Base-by-base conservation (phyloP, 2,329 filamentous ascomycete genomes). In the Sclerotiophoma versabilis region DNA sequence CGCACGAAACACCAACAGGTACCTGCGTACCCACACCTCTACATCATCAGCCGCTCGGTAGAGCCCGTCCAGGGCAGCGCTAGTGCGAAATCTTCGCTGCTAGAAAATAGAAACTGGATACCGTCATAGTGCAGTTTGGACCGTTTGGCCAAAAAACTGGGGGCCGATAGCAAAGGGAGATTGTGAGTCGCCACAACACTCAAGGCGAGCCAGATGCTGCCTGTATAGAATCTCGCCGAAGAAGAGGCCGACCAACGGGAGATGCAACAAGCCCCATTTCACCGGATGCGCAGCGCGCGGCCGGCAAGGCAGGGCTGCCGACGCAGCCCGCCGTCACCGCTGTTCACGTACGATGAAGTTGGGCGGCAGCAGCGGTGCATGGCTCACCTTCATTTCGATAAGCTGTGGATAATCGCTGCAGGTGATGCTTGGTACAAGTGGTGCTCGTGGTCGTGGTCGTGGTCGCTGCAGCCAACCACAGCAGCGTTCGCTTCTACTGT, bases 31-130 rank as follows among this genome's bases (percentile, higher is more conserved):
- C 65, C 65, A 68, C 65, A 62, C 14, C 55, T 49, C 63, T 61
- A 68, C 65, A 68, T 67, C 61, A 68, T 67, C 46, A 57, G 27
- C 39, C 32, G 52, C 56, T 62, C 64, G 57, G 58, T 41, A 33
- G 46, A 53, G 58, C 20, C 62, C 58, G 57, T 61, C 48, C 41
- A 60, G 48, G 44, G 51, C 37, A 57, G 34, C 58, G 56, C 60
- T 65, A 64, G 58, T 55, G 64, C 54, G 63, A 51, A 62, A 60
- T 45, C 39, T 61, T 57, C 63, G 56, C 57, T 56, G 54, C 64
- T 63, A 68, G 62, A 64, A 53, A 66, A 66, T 53, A 55, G 57
- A 58, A 64, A 64, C 59, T 64, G 64, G 64, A 59, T 62, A 66
- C 57, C 62, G 57, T 66, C 62, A 65, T 60, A 38, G 58, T 60